These are phyloP conservation scores for Colletotrichum simmondsii DNA, from an alignment of 2,329 filamentous ascomycete species.

Conservation along the genomic window DNA sequence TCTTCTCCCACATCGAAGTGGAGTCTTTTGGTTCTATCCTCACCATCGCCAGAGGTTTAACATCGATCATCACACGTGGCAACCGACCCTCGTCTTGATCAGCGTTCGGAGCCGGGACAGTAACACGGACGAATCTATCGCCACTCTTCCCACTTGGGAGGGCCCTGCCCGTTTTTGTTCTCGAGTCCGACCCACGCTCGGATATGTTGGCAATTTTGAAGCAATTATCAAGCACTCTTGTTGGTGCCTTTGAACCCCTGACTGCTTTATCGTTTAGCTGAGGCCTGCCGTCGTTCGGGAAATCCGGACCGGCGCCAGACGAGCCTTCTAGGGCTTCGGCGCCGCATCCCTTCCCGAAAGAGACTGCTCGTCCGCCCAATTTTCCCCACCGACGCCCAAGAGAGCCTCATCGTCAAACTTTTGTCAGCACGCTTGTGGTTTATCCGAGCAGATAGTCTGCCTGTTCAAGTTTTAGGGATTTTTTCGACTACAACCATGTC, in stretches of 20 bases:
- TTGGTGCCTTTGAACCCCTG: not conserved
- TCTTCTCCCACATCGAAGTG: not conserved
- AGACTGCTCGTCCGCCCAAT: not conserved
- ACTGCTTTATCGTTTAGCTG: not conserved
- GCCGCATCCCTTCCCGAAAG: conserved; percentile 5
- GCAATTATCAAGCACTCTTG: not conserved
- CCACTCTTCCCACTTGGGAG: not conserved
- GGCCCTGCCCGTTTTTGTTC: not conserved
- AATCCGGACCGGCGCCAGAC: not conserved
- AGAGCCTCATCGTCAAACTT: not conserved
- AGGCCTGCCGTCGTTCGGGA: not conserved
- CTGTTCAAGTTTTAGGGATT: not conserved
- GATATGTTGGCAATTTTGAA: not conserved
- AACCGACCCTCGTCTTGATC: not conserved
- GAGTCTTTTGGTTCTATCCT: not conserved
- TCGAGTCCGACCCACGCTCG: not conserved
- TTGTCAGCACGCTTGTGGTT: conserved; percentile 2
- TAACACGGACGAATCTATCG: not conserved
- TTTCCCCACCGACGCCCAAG: not conserved
- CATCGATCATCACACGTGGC: not conserved
- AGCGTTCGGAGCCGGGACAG: not conserved
- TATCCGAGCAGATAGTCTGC: conserved; percentile 14
- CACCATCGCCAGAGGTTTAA: not conserved
- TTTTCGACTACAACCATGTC: conserved; percentile 10
- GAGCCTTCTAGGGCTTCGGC: conserved; percentile 12